Base-by-base conservation (phyloP, 371 early-diverging fungal genomes). In the Mortierella sp. region DNA sequence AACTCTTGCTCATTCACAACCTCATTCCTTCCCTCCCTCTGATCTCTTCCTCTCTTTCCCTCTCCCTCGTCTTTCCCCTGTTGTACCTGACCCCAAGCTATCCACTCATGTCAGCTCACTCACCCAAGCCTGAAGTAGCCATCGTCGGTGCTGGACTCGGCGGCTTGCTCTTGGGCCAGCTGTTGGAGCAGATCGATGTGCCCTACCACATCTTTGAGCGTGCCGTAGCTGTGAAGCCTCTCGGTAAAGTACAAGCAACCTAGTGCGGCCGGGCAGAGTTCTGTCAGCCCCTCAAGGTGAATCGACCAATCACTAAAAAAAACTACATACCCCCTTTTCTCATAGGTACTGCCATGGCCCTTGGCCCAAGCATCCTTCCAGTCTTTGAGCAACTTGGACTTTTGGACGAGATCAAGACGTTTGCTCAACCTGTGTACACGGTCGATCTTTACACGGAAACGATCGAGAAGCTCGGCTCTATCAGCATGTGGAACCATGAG, bases 111-210 rank as follows among this genome's bases (percentile, higher is more conserved):
- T 34, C 34, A 34, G 10, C 34, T 34, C 34, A 10, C 10, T 10
- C 10, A 10, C 7, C 34, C 34, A 34, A 10, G 34, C 34, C 34
- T 10, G 10, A 34, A 17, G 65, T 71, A n/a, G 25, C 65, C 52
- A 71, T 71, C 22, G 57, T 65, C 3, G 71, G 71, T 2, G 65
- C 66, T 13, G 71, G 71, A 19, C 52, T 71, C 22, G 61, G 61
- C 0, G 71, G 71, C 7, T 10, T 71, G 19, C 40, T 51, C 12
- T 24, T 71, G 22, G 71, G 53, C 2, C 53, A 57, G 5, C 51
- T 71, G 17, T 29, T 71, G 25, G 61, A 71, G 34, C 46, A 50
- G 12, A 65, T 65, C 1, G 66, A 60, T 1, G 65, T 71, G 46
- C 56, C 60, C 37, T 71, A 60, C 49, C 60, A 65, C 25, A 47